Evolutionary conservation across 495 filamentous ascomycete genomes (phyloP), one percentile per base, ranked within the genome.

Genomic region (Daldinia decipiens): DNA sequence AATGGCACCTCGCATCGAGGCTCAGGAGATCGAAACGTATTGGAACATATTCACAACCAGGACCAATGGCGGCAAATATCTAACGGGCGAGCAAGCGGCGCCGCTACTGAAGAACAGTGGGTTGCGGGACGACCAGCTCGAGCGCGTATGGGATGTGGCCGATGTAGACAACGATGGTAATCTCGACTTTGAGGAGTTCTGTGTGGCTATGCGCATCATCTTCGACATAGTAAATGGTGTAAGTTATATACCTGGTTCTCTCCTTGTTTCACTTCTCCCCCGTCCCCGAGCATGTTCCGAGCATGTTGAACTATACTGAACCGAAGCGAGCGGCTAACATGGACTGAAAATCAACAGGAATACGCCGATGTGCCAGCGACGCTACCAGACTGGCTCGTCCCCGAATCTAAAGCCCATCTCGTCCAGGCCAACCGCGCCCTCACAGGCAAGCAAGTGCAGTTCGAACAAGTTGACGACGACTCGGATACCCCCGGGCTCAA

Each of bases 121-220:
- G 29, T 87, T 99, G 67, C 88, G 90, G 61, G 94, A 98, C 84
- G 93, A 96, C 66, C 93, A 99, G 82, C 90, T 99, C 8, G 96
- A 97, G 79, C 89, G 91, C 77, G 92, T 99, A 70, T 99, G 95
- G 95, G 95, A 99, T 79, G 87, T 99, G 64, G 92, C 95, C 57
- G 95, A 99, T 79, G 93, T 99, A 57, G 95, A 99, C 78, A 92
- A 91, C 70, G 95, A 99, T 82, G 95, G 95, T 39, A 96, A 94
- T 78, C 81, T 99, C 34, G 95, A 99, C 82, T 99, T 99, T 82
- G 95, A 98, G 81, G 95, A 99, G 82, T 99, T 99, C 78, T 99
- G 95, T 77, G 95, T 99, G 52, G 95, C 95, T 26, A 98, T 99
- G 96, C 86, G 95, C 78, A 81, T 99, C 60, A 97, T 98, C 59